Base-by-base conservation (phyloP, 768 basidiomycete genomes). In the Xerocomellus chrysenteron region DNA sequence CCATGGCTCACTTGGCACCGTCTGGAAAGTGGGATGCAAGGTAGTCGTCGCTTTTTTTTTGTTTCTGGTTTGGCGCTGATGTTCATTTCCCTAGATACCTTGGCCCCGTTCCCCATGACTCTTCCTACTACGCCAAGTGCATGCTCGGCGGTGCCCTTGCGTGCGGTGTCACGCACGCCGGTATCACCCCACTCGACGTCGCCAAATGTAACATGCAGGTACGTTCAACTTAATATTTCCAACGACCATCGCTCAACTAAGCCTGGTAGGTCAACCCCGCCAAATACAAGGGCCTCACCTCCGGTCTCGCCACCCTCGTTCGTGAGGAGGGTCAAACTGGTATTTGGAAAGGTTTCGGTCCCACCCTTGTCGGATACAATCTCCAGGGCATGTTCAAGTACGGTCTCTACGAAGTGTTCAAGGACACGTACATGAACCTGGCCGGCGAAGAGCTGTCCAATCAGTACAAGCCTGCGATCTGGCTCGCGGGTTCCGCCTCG, bases 321-420 rank as follows among this genome's bases (percentile, higher is more conserved):
- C 83, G 82, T 41, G 91, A 92, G 72, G 90, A 95, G 75, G 91
- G 94, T 66, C 74, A 85, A 57, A 84, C 74, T 39, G 95, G 92
- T 74, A 84, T 97, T 74, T 90, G 94, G 86, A 98, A 96, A 75
- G 95, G 95, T 67, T 79, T 97, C 70, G 91, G 91, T 37, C 95
- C 95, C 52, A 98, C 95, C 57, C 79, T 94, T 60, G 80, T 96
- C 75, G 94, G 95, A 61, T 95, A 95, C 80, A 92, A 92, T 10
- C 82, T 94, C 66, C 95, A 97, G 78, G 95, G 95, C 72, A 87
- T 94, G 84, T 94, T 96, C 88, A 98, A 98, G 78, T 97, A 92
- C 74, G 95, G 95, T 78, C 90, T 95, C 73, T 97, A 97, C 74
- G 94, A 98, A 77, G 73, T 90, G 69, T 98, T 95, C 90, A 98